Evolutionary conservation across 2,329 filamentous ascomycete species (phyloP).

Genomic region (Fusarium protoensiforme): DNA sequence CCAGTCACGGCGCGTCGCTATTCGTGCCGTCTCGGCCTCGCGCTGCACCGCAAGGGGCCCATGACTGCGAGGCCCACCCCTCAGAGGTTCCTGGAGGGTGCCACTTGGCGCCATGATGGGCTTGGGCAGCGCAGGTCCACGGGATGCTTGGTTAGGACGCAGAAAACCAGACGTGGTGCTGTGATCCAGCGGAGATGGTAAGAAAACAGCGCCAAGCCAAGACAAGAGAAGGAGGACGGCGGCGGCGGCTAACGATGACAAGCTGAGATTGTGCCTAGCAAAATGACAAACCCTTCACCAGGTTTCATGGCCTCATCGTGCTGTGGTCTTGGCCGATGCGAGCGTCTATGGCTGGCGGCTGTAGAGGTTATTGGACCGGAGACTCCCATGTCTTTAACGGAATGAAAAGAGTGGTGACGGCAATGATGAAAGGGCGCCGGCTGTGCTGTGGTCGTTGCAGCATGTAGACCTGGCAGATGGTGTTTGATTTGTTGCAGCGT

Average conservation of each 20-base stretch:
- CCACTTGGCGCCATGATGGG: slow-evolving; percentile 15
- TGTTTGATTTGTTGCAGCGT: slow-evolving; percentile 1
- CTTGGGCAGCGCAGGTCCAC: neutral
- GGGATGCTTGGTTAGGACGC: neutral
- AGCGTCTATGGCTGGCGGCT: neutral
- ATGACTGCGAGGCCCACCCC: slow-evolving; percentile 11
- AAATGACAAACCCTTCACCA: neutral
- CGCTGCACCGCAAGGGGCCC: slow-evolving; percentile 9
- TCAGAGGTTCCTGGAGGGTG: slow-evolving; percentile 12
- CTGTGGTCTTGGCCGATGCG: neutral
- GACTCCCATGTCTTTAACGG: neutral
- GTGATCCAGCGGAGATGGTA: slow-evolving; percentile 4
- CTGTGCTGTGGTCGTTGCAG: neutral
- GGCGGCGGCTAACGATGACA: slow-evolving; percentile 4
- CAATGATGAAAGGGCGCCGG: slow-evolving; percentile 6
- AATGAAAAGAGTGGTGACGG: neutral
- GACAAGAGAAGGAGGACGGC: slow-evolving; percentile 9
- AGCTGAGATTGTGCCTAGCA: neutral
- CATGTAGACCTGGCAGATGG: neutral
- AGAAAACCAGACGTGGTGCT: neutral
- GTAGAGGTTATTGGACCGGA: neutral
- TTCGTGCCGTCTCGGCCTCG: slow-evolving; percentile 7
- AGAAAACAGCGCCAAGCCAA: slow-evolving; percentile 27
- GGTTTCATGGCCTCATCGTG: neutral
- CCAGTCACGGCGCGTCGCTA: slow-evolving; percentile 15